Conservation (phyloP, 2,329 filamentous ascomycete species). For the Cordyceps pruinosa region DNA sequence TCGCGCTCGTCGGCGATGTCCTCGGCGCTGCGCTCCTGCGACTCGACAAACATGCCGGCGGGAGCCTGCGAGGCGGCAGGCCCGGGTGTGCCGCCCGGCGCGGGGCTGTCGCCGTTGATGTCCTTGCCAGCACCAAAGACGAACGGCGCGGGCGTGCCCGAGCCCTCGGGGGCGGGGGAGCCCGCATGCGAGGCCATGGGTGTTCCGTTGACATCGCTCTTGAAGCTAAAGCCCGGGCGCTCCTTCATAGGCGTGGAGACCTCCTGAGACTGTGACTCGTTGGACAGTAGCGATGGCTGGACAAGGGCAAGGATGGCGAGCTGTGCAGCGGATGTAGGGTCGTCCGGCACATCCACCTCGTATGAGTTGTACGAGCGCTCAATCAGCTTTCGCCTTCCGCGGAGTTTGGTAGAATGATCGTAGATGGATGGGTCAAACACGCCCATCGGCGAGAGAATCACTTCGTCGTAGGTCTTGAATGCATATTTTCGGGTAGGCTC, state of each 20-base stretch:
- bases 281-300: constrained; percentile 47
- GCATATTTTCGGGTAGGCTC: constrained; percentile 87
- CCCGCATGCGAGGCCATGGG: constrained; percentile 81
- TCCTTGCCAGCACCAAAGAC: constrained; percentile 47
- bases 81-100: constrained; percentile 41
- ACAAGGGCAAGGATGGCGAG: constrained; percentile 55
- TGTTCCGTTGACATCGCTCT: constrained; percentile 64
- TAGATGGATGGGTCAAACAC: constrained; percentile 86
- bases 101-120: constrained; percentile 44
- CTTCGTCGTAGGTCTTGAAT: constrained; percentile 96
- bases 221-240: constrained; percentile 60
- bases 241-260: constrained; percentile 57
- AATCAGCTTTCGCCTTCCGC: constrained; percentile 71
- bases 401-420: constrained; percentile 72
- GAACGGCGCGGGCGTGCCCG: constrained; percentile 57
- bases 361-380: constrained; percentile 90
- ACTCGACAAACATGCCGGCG: constrained; percentile 43
- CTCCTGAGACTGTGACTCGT: constrained; percentile 35
- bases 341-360: constrained; percentile 78
- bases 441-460: constrained; percentile 91
- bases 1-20: constrained; percentile 65
- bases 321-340: constrained; percentile 81
- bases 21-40: constrained; percentile 42
- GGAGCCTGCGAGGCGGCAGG: constrained; percentile 33
- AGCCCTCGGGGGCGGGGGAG: constrained; percentile 76